Evolutionary conservation across 352 stramenopile genomes (phyloP).

Genomic region (Phytopythium helicoides): DNA sequence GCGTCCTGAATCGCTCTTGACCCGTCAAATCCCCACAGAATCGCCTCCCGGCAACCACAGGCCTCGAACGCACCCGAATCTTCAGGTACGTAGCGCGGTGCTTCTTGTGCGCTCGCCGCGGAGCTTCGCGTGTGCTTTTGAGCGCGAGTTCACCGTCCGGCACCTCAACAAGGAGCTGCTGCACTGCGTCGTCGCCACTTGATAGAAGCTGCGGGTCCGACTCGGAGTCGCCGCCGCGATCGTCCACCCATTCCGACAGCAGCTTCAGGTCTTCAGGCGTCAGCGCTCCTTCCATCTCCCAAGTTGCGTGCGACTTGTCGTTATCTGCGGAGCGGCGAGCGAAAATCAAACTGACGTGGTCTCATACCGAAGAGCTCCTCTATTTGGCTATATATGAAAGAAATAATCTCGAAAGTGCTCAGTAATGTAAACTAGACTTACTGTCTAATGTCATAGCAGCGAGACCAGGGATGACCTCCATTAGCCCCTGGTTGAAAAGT

Average conservation of each 20-base stretch:
- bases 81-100: conserved; percentile 1
- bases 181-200: not conserved
- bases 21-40: not conserved
- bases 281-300: not conserved
- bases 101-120: not conserved
- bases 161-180: not conserved
- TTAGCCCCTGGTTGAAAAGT: too few relatives aligned
- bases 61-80: not conserved
- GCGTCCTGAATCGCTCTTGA: too few relatives aligned
- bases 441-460: too few relatives aligned
- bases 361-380: too few relatives aligned
- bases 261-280: conserved; percentile 1
- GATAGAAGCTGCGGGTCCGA: not conserved
- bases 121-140: not conserved
- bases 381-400: too few relatives aligned
- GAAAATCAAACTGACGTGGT: too few relatives aligned
- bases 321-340: too few relatives aligned
- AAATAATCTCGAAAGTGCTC: too few relatives aligned
- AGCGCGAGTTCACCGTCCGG: not conserved
- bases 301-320: too few relatives aligned
- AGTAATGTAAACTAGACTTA: too few relatives aligned
- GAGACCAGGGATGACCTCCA: too few relatives aligned
- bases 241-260: not conserved
- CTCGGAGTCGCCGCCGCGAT: not conserved
- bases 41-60: not conserved